phyloP scores from a whole-genome alignment of 495 filamentous ascomycete species.

The Lasiosphaeria ovina region DNA sequence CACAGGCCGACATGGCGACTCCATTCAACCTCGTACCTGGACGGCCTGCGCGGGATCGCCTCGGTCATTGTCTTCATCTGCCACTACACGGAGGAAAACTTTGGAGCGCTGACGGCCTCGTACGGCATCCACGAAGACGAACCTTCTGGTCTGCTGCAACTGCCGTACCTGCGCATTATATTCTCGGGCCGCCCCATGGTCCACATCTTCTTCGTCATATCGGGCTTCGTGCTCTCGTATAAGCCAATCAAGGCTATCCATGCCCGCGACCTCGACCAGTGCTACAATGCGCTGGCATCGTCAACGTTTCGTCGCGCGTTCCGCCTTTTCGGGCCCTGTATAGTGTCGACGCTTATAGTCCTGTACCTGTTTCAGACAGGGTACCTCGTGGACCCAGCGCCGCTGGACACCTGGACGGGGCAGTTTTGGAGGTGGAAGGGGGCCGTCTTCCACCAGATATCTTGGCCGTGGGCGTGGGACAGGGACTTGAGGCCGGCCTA shows the following conservation, averaged over 20 bases:
- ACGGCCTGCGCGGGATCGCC: conserved; percentile 55
- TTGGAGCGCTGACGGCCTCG: conserved; percentile 32
- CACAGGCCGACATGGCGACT: conserved; percentile 26
- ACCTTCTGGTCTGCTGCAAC: conserved; percentile 50
- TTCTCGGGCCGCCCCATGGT: conserved; percentile 70
- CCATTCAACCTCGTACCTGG: conserved; percentile 52
- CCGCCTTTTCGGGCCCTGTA: conserved; percentile 61
- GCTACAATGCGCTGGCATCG: conserved; percentile 48
- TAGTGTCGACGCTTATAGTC: conserved; percentile 56
- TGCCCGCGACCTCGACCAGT: conserved; percentile 40
- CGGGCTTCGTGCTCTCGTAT: conserved; percentile 65
- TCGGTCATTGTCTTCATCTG: conserved; percentile 53
- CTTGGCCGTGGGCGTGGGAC: conserved; percentile 55
- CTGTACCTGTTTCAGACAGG: conserved; percentile 54
- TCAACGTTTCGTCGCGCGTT: conserved; percentile 63
- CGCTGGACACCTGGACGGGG: conserved; percentile 34
- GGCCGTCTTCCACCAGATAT: conserved; percentile 47
- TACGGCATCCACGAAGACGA: conserved; percentile 44
- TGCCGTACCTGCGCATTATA: conserved; percentile 62
- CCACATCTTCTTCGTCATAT: conserved; percentile 71
- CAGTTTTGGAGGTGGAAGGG: conserved; percentile 51
- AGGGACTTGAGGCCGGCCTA: conserved; percentile 53
- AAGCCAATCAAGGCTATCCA: conserved; percentile 62
- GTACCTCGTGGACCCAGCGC: conserved; percentile 30
- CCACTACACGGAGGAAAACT: conserved; percentile 48